Percentiles rank a stretch among this genome's conserved stretches.
Evolutionary conservation across 2,329 filamentous ascomycete genomes (phyloP).

Genomic region (Arthrobotrys iridis): DNA sequence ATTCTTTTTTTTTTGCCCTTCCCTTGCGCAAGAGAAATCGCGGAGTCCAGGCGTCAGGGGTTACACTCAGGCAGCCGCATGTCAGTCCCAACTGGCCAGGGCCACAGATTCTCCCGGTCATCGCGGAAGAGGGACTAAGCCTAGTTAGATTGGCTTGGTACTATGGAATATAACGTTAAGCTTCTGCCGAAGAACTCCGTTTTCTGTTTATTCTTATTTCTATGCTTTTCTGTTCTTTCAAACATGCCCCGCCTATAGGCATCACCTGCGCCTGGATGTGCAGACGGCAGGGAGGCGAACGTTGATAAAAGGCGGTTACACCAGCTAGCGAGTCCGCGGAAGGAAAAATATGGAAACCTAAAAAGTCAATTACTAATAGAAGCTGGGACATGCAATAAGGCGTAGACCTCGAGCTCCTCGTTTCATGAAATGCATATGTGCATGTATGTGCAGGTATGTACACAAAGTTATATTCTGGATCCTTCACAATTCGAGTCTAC

Average conservation of each 20-base stretch:
- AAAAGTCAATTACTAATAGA: too few relatives aligned
- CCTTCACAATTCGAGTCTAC: too few relatives aligned
- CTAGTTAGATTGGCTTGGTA: conserved; percentile 3
- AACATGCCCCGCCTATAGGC: too few relatives aligned
- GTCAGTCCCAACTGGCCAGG: too few relatives aligned
- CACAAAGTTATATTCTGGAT: conserved; percentile 1
- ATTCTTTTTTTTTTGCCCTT: too few relatives aligned
- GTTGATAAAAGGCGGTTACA: neutral
- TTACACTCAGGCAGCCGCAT: conserved; percentile 14
- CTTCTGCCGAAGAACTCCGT: conserved; percentile 1
- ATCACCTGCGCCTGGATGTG: neutral
- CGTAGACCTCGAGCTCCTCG: neutral
- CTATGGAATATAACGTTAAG: conserved; percentile 17
- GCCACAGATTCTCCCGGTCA: too few relatives aligned
- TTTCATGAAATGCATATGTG: neutral
- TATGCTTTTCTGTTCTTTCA: too few relatives aligned
- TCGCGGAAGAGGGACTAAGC: neutral
- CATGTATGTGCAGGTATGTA: conserved; percentile 1
- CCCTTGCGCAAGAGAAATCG: conserved; percentile 14
- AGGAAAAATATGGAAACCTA: too few relatives aligned
- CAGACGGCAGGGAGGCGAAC: conserved; percentile 16
- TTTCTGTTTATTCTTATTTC: too few relatives aligned
- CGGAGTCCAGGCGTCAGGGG: neutral
- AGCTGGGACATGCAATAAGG: neutral
- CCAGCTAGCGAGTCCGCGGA: neutral